These are phyloP conservation scores for Prunus kanzakura DNA, from an alignment of 306 rosid species.

Conservation along the genomic window DNA sequence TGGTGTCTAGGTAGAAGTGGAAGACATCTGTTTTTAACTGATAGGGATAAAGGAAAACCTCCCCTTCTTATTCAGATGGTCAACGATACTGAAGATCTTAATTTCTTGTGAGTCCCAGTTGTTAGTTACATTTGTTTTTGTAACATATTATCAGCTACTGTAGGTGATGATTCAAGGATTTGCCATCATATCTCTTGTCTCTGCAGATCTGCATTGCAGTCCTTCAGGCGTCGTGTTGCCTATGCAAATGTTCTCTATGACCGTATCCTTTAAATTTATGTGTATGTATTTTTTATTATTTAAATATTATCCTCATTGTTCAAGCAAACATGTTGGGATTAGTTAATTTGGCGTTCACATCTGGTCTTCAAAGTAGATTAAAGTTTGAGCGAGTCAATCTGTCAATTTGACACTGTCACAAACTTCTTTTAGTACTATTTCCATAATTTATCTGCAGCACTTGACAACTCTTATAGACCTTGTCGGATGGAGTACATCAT, in stretches of 20 bases:
- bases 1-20: conserved; percentile 72
- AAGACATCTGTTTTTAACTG: conserved; percentile 69
- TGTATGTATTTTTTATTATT: background rate
- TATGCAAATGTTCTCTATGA: conserved; percentile 74
- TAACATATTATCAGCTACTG: background rate
- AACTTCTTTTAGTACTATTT: background rate
- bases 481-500: conserved; percentile 97
- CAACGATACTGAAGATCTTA: conserved; percentile 58
- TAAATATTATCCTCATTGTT: background rate
- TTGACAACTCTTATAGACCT: conserved; percentile 62
- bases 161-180: conserved; percentile 10
- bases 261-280: conserved; percentile 56
- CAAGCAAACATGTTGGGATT: background rate
- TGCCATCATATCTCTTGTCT: conserved; percentile 21
- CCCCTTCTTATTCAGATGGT: conserved; percentile 91
- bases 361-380: background rate
- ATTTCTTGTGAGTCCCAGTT: conserved; percentile 56
- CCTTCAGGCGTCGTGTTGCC: conserved; percentile 74
- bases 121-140: background rate
- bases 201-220: conserved; percentile 78
- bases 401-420: background rate
- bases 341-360: background rate
- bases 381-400: background rate
- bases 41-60: conserved; percentile 52
- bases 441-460: conserved; percentile 22